Evolutionary conservation across 306 rosid species (phyloP).

Genomic region (Castanospermum australe): DNA sequence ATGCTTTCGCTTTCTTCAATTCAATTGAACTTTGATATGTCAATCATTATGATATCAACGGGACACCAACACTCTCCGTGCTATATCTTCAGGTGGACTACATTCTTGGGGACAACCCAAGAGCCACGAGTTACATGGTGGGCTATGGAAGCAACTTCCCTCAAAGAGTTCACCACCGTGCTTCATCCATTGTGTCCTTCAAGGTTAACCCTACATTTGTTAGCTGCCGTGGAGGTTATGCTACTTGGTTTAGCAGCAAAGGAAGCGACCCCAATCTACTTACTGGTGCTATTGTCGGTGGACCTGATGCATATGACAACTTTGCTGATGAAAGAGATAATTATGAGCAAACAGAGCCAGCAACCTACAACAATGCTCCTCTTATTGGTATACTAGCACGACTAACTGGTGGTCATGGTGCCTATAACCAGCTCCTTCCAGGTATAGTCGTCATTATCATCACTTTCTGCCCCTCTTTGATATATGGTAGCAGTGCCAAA

Average conservation of each 20-base stretch:
- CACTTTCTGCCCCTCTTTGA: not conserved
- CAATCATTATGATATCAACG: not conserved
- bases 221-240: slow-evolving; percentile 88
- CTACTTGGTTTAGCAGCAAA: slow-evolving; percentile 84
- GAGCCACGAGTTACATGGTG: slow-evolving; percentile 94
- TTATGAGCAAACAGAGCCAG: slow-evolving; percentile 97
- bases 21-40: not conserved
- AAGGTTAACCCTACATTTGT: slow-evolving; percentile 78
- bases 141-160: slow-evolving; percentile 94
- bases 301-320: slow-evolving; percentile 97
- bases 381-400: slow-evolving; percentile 85
- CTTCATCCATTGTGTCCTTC: slow-evolving; percentile 85
- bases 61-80: not conserved
- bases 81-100: slow-evolving; percentile 70
- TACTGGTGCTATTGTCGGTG: slow-evolving; percentile 90
- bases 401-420: slow-evolving; percentile 60
- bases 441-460: slow-evolving; percentile 44
- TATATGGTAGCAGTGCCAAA: not conserved
- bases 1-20: not conserved
- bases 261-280: slow-evolving; percentile 80
- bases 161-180: slow-evolving; percentile 87
- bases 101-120: slow-evolving; percentile 94
- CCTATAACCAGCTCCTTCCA: slow-evolving; percentile 87
- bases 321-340: slow-evolving; percentile 95
- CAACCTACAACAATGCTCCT: slow-evolving; percentile 99